Percentiles rank a stretch among this genome's conserved stretches.
Evolutionary conservation across 106 monocot genomes (phyloP).

Genomic region (Platanthera zijinensis): DNA sequence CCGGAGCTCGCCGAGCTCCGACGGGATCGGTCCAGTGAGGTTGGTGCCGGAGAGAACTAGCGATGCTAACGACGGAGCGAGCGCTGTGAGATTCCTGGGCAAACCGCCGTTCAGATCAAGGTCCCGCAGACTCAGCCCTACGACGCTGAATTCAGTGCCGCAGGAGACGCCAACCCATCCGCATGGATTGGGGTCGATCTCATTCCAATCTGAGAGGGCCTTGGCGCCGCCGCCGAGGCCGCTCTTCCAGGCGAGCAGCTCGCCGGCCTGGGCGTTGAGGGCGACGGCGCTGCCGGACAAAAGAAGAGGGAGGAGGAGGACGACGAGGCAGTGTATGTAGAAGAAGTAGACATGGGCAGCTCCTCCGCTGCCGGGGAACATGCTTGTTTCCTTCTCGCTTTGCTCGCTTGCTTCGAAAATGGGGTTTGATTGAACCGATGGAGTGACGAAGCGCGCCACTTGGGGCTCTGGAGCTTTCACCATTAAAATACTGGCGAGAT

Average conservation of each 20-base stretch:
- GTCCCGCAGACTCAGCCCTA: slow-evolving; percentile 39
- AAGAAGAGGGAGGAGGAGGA: not conserved
- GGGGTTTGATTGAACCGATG: not conserved
- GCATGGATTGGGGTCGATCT: slow-evolving; percentile 43
- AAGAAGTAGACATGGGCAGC: not conserved
- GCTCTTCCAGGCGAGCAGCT: slow-evolving; percentile 61
- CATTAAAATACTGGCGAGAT: not conserved
- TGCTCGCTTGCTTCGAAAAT: not conserved
- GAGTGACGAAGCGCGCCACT: not conserved
- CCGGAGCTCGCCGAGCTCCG: slow-evolving; percentile 34
- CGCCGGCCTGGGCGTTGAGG: slow-evolving; percentile 35
- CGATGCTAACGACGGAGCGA: slow-evolving; percentile 23
- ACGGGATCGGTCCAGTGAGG: slow-evolving; percentile 61
- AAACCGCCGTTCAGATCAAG: slow-evolving; percentile 43
- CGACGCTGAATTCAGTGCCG: slow-evolving; percentile 22
- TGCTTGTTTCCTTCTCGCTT: not conserved
- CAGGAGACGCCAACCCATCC: slow-evolving; percentile 64
- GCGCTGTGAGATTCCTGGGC: slow-evolving; percentile 31
- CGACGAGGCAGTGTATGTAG: not conserved
- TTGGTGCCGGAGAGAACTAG: slow-evolving; percentile 61
- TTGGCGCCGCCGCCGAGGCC: slow-evolving; percentile 30
- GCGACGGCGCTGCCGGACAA: not conserved
- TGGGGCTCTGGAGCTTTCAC: not conserved
- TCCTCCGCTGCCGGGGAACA: not conserved
- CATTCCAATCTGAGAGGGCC: slow-evolving; percentile 38